Evolutionary conservation across 2,329 filamentous ascomycete genomes (phyloP).

Genomic region (Aspergillus sojae): DNA sequence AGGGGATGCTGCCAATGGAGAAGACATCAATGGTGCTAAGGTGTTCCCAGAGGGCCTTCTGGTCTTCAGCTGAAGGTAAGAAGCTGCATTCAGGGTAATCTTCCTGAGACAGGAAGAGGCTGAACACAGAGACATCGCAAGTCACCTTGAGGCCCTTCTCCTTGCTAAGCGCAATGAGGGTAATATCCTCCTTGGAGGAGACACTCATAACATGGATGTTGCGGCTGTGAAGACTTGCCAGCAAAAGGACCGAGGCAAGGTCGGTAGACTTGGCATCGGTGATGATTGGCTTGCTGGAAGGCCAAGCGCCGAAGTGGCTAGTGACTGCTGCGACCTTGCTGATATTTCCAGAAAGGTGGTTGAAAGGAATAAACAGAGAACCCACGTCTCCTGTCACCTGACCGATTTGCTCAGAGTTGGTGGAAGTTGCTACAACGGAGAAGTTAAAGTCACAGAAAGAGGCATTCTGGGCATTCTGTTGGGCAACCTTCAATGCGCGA

Average conservation of each 20-base stretch:
- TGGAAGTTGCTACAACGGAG: conserved; percentile 72
- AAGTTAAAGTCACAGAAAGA: conserved; percentile 79
- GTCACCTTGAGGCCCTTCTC: conserved; percentile 80
- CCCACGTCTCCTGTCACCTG: conserved; percentile 73
- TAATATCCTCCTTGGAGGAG: conserved; percentile 79
- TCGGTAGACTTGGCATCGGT: conserved; percentile 81
- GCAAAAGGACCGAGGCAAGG: conserved; percentile 75
- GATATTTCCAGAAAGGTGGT: conserved; percentile 78
- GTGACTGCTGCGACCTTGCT: conserved; percentile 80
- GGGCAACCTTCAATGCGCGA: conserved; percentile 69
- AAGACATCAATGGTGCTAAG: conserved; percentile 75
- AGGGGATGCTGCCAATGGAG: conserved; percentile 76
- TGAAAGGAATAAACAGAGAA: conserved; percentile 81
- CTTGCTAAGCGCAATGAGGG: conserved; percentile 75
- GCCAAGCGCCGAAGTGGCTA: conserved; percentile 78
- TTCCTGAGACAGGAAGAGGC: conserved; percentile 71
- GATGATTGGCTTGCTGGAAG: conserved; percentile 74
- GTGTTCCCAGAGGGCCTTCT: conserved; percentile 74
- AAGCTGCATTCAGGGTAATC: conserved; percentile 69
- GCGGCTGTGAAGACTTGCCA: conserved; percentile 76
- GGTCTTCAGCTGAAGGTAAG: conserved; percentile 68
- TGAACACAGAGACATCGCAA: conserved; percentile 80
- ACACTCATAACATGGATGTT: conserved; percentile 80
- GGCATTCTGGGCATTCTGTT: conserved; percentile 68
- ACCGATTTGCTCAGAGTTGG: conserved; percentile 74